Conservation (phyloP, 345 rosid genomes). For the Euphorbia pulcherrima region DNA sequence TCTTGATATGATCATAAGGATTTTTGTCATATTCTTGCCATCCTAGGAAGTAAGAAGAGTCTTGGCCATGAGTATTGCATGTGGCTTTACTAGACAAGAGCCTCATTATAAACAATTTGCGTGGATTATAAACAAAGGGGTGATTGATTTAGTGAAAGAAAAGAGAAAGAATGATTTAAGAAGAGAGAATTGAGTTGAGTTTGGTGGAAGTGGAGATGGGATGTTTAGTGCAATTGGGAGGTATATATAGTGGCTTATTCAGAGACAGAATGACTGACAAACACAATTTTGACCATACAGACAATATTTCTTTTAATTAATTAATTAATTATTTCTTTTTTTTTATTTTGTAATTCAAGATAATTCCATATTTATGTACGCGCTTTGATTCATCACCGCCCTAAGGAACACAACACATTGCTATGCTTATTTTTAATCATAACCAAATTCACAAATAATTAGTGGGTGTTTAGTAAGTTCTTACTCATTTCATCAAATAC, state of each 20-base stretch:
- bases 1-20: conserved; percentile 23
- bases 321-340: neutral
- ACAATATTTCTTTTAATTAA: conserved; percentile 11
- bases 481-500: no score
- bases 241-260: conserved; percentile 28
- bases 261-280: conserved; percentile 21
- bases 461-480: no score
- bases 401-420: conserved; percentile 13
- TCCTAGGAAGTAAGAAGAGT: conserved; percentile 32
- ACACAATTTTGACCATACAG: conserved; percentile 26
- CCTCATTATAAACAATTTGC: no score
- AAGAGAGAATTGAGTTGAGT: neutral
- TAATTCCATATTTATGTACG: conserved; percentile 14
- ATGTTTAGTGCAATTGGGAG: neutral
- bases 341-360: neutral
- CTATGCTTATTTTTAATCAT: conserved; percentile 7
- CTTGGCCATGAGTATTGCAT: conserved; percentile 22
- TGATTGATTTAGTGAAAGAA: no score
- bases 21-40: conserved; percentile 34
- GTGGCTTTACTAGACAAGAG: conserved; percentile 18
- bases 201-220: conserved; percentile 26
- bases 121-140: no score
- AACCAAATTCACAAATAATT: neutral
- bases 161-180: neutral
- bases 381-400: conserved; percentile 34